Evolutionary conservation across 2,329 filamentous ascomycete species (phyloP), one percentile per base, ranked within the genome.

Genomic region (Nothophoma quercina): DNA sequence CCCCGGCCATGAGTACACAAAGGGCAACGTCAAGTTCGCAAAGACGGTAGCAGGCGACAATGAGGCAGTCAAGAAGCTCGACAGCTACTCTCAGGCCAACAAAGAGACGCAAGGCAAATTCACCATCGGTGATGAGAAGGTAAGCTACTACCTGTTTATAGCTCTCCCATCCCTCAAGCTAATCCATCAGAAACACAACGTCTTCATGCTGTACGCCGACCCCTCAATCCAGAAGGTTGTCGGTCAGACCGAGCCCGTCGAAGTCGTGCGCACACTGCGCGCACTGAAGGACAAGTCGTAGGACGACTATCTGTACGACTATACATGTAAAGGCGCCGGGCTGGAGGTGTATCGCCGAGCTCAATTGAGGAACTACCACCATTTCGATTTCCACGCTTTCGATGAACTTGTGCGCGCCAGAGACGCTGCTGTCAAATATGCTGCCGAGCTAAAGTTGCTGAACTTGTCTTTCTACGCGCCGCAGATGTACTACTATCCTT

Each of bases 1-100:
- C 71, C 93, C 93, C 15, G 95, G 95, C 4, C 95, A 99, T 68
- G 95, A 98, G 75, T 99, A 99, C 78, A 99, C 95, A n/a, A 96
- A 95, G 76, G 84, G 88, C 43, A 99, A 99, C 69, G 91, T 95
- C 67, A 91, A 91, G 72, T 99, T 99, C 70, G 88, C 86, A 39
- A 78, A 89, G 53, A 88, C 88, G 2, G 88, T 98, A 13, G 79
- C 88, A 49, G 32, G 13, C n/a, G 86, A 90, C 67, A 89, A 84
- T 33, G 87, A 90, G 40, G 85, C 72, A 0, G 67, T 97, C 58
- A 87, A 89, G 80, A 89, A 87, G 64, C 81, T 99, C 25, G 81
- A 90, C 61, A 81, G 83, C 0, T 97, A 91, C 72, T 89, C 91
- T 1, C 85, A 90, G 47, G 81, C 83, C 55, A 93, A 97, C 75